Percentiles rank a stretch among this genome's conserved stretches.
Evolutionary conservation across 345 rosid species (phyloP).

Genomic region (Chamaenerion angustifolium): DNA sequence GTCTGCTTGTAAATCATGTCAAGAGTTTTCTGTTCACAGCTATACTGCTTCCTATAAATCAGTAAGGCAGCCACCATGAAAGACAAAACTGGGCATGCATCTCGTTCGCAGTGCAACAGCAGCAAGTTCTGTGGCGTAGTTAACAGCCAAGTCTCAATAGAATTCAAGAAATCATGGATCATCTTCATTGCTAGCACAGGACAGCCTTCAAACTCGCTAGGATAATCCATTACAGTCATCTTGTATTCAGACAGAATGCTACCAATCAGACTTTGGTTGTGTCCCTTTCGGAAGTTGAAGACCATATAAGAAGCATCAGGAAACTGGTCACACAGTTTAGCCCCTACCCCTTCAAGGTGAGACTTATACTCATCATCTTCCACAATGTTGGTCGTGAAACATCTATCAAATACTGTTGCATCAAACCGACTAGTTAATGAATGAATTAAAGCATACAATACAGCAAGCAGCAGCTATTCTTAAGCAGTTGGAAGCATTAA

Average conservation of each 20-base stretch:
- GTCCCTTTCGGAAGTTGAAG: conserved; percentile 77
- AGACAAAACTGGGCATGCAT: conserved; percentile 82
- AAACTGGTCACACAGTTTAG: conserved; percentile 55
- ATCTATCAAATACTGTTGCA: conserved; percentile 64
- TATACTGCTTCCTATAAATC: conserved; percentile 70
- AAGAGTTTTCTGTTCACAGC: conserved; percentile 71
- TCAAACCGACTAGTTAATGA: background rate
- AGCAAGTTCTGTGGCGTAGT: conserved; percentile 63
- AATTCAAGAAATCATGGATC: conserved; percentile 80
- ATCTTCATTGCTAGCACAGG: conserved; percentile 71
- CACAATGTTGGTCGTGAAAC: conserved; percentile 61
- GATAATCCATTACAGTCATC: conserved; percentile 92
- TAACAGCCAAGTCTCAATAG: conserved; percentile 94
- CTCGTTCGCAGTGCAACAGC: conserved; percentile 79
- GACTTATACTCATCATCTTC: conserved; percentile 48
- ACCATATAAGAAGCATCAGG: conserved; percentile 72
- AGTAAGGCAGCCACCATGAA: conserved; percentile 74
- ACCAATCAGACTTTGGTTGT: conserved; percentile 38
- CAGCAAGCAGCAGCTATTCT: background rate
- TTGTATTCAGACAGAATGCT: conserved; percentile 51
- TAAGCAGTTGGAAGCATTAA: too few species aligned
- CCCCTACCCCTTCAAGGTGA: conserved; percentile 49
- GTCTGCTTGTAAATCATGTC: conserved; percentile 92
- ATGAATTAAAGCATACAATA: conserved; percentile 2
- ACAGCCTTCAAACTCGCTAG: conserved; percentile 83